phyloP scores from a whole-genome alignment of 2,329 filamentous ascomycete species.

The Monilinia vaccinii-corymbosi region DNA sequence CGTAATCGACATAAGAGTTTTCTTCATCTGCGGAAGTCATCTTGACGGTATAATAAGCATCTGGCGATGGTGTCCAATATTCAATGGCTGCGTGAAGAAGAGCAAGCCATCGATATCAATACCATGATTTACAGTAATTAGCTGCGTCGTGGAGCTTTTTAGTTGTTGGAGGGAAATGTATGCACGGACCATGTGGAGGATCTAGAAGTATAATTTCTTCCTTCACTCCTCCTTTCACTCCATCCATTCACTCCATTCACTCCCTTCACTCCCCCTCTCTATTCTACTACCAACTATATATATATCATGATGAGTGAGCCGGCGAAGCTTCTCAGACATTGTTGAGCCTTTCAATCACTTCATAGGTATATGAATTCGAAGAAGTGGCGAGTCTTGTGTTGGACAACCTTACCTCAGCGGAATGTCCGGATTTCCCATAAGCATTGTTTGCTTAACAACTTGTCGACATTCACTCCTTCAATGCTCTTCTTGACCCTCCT shows the following conservation, averaged over 20 bases:
- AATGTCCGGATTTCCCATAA: neutral
- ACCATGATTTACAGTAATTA: conserved; percentile 1
- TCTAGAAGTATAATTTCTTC: neutral
- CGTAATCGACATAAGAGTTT: conserved; percentile 90
- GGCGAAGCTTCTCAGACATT: neutral
- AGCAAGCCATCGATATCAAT: neutral
- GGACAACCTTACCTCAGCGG: neutral
- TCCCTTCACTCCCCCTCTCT: neutral
- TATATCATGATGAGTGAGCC: neutral
- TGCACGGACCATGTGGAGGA: conserved; percentile 3
- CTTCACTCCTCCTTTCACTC: neutral
- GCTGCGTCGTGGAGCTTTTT: conserved; percentile 7
- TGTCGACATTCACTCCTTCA: neutral
- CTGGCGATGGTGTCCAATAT: neutral
- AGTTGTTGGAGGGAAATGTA: neutral
- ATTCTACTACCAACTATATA: no score
- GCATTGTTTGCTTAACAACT: neutral
- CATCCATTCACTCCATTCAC: neutral
- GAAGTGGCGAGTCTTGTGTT: neutral
- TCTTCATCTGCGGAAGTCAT: conserved; percentile 39
- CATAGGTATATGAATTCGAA: neutral
- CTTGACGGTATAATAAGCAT: conserved; percentile 4
- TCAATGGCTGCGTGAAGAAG: neutral
- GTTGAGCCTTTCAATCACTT: neutral
- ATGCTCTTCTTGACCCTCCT: neutral